Base-by-base conservation (phyloP, 2,329 filamentous ascomycete genomes). In the Fusarium pseudonygamai region DNA sequence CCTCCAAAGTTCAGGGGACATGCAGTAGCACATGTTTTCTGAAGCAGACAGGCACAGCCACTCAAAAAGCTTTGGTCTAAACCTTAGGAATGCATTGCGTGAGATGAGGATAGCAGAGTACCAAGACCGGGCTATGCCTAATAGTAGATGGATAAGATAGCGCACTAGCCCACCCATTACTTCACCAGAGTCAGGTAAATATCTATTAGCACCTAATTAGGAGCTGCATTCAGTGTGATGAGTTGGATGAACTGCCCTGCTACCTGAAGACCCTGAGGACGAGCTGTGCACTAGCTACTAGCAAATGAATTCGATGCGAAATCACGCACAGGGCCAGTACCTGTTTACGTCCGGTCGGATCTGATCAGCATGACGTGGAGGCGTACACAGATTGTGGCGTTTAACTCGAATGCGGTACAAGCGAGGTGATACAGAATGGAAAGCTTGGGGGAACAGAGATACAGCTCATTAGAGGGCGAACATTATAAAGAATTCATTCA, bases 401-500 rank as follows among this genome's bases (percentile, higher is more conserved):
- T 40, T 45, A 52, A 45, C 36, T 61, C 26, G 66, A 46, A 45
- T 40, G 32, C 42, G 43, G 43, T 49, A 34, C 26, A 64, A 47
- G 34, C 20, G 20, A 42, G 24, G 52, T 40, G 24, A 20, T 58
- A 32, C 24, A 49, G 28, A 49, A 30, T 22, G 18, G 13, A 28
- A 28, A 28, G 46, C 28, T 16, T 16, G 28, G 46, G 30, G 46
- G 28, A 7, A 13, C 22, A n/a, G 20, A 28, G n/a, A 18, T 46
- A 20, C 34, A 53, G 40, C 22, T 39, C 36, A 67, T 28, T 45
- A 60, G 53, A 67, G 52, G 67, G 69, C 70, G 74, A 78, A 74
- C 76, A 82, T 82, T 81, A 73, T 64, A 79, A 80, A 78, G 75
- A 75, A 77, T 81, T 81, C 79, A 80, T 83, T 81, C 75, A 81